Evolutionary conservation across 2,329 filamentous ascomycete species (phyloP).

Genomic region (Colletotrichum gloeosporioides): DNA sequence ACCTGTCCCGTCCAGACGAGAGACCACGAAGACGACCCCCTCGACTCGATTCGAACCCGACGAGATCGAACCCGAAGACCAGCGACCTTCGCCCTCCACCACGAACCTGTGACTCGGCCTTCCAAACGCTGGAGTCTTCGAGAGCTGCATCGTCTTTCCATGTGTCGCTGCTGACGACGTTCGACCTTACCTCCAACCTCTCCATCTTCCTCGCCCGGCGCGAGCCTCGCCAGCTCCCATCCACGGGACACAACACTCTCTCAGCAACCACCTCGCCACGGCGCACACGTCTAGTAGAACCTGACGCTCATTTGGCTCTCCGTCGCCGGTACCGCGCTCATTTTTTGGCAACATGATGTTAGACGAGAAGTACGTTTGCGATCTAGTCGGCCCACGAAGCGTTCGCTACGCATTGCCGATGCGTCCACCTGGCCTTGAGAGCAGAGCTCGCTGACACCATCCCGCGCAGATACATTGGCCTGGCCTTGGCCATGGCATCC

Average conservation of each 20-base stretch:
- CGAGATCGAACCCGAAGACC: not conserved
- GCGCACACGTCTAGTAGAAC: not conserved
- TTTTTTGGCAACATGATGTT: slow-evolving; percentile 23
- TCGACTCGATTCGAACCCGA: slow-evolving; percentile 6
- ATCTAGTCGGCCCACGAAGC: not conserved
- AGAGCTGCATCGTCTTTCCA: not conserved
- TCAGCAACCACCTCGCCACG: slow-evolving; percentile 1
- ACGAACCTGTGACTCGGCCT: not conserved
- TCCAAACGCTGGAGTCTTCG: not conserved
- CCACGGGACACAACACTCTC: slow-evolving; percentile 13
- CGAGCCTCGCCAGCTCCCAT: slow-evolving; percentile 24
- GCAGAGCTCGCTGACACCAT: slow-evolving; percentile 33
- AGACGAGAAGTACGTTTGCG: slow-evolving; percentile 26
- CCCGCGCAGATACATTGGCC: slow-evolving; percentile 71
- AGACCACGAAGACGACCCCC: slow-evolving; percentile 3
- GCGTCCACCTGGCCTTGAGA: not conserved
- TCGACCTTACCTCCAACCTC: not conserved
- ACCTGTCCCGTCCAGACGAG: not conserved
- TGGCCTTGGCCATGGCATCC: slow-evolving; percentile 76
- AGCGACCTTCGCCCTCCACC: not conserved
- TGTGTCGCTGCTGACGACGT: slow-evolving; percentile 22
- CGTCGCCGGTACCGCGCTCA: slow-evolving; percentile 7
- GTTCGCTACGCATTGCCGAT: not conserved
- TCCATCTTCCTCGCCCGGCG: slow-evolving; percentile 26
- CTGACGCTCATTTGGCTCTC: slow-evolving; percentile 14